Conservation (phyloP, 208 protist genomes). For the Leishmania gerbilli region DNA sequence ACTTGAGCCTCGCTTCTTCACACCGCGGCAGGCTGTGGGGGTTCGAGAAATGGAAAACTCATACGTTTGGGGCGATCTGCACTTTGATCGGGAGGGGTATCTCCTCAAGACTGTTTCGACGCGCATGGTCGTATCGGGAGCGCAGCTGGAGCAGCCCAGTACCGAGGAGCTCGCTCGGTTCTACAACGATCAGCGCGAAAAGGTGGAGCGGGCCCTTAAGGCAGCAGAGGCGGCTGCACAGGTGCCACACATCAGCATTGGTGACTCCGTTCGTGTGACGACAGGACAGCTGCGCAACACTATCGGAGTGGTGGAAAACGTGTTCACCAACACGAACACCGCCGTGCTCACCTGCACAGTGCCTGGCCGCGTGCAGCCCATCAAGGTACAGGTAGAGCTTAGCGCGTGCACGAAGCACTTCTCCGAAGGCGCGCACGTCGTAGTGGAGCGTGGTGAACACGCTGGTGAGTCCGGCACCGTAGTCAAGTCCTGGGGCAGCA, state of each 20-base stretch:
- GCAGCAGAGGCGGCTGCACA: conserved; percentile 29
- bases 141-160: conserved; percentile 73
- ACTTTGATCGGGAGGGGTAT: conserved; percentile 89
- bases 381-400: conserved; percentile 85
- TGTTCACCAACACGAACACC: conserved; percentile 73
- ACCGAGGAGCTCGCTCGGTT: conserved; percentile 88
- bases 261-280: conserved; percentile 80
- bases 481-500: conserved; percentile 69
- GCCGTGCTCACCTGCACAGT: conserved; percentile 65
- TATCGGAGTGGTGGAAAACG: conserved; percentile 73
- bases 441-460: conserved; percentile 78
- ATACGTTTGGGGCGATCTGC: conserved; percentile 84
- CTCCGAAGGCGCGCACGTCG: conserved; percentile 82
- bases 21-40: conserved; percentile 61
- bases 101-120: conserved; percentile 75
- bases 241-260: conserved; percentile 40
- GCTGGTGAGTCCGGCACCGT: conserved; percentile 88
- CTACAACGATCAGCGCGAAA: conserved; percentile 82
- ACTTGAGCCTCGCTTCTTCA: conserved; percentile 79
- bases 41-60: conserved; percentile 57
- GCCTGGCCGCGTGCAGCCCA: conserved; percentile 50
- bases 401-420: conserved; percentile 81
- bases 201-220: conserved; percentile 64
- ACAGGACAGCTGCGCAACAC: conserved; percentile 78
- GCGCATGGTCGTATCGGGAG: conserved; percentile 64